These are phyloP conservation scores for Arxiozyma telluris DNA, from an alignment of 1,139 yeast genomes.

Conservation along the genomic window DNA sequence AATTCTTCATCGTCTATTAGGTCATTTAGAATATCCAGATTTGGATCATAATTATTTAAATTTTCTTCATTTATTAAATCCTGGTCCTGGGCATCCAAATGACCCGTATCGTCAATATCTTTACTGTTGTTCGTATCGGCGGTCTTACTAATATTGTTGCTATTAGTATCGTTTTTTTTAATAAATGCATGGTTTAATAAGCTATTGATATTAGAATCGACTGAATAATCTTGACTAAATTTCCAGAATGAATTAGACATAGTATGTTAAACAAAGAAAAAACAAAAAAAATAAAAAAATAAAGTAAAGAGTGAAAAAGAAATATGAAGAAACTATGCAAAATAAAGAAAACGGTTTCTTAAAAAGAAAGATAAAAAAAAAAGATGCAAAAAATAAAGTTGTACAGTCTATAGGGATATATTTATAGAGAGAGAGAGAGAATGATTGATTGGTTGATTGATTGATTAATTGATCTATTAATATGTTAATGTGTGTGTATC, in stretches of 20 bases:
- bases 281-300: background rate
- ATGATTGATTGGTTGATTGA: no score
- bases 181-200: constrained; percentile 40
- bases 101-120: background rate
- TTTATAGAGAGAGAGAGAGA: no score
- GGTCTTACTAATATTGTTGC: background rate
- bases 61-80: constrained; percentile 22
- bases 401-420: no score
- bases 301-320: background rate
- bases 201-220: constrained; percentile 61
- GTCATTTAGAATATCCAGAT: constrained; percentile 44
- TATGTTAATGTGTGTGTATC: background rate
- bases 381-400: no score
- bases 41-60: constrained; percentile 28
- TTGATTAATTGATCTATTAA: no score
- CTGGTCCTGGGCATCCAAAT: constrained; percentile 8
- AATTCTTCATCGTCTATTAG: constrained; percentile 78
- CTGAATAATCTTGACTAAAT: constrained; percentile 71
- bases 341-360: background rate
- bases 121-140: constrained; percentile 27
- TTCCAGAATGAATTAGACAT: constrained; percentile 73
- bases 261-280: background rate
- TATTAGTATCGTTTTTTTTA: constrained; percentile 16
- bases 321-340: background rate
- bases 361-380: no score